Evolutionary conservation across 2,329 filamentous ascomycete species (phyloP).

Genomic region (Sordariomycetes sp.): DNA sequence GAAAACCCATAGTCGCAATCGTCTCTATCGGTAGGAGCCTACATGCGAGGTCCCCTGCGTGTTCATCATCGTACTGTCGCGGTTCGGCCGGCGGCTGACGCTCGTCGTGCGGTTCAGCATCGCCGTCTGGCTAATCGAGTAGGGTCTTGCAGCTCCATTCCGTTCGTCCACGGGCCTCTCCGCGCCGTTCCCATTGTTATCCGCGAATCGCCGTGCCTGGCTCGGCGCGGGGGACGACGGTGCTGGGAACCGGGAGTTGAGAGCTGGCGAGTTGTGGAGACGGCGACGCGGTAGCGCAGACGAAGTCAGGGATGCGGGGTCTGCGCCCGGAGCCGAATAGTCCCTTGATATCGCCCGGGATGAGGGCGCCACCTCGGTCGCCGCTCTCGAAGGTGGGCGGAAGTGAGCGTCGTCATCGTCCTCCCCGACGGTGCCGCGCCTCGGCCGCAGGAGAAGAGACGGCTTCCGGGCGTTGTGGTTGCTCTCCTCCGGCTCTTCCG

Average conservation of each 20-base stretch:
- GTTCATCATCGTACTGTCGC: constrained; percentile 29
- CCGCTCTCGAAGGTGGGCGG: constrained; percentile 46
- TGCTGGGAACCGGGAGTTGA: constrained; percentile 30
- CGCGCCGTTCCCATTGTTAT: constrained; percentile 11
- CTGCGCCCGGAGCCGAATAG: constrained; percentile 17
- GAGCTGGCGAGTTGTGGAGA: constrained; percentile 31
- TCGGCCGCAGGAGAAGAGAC: constrained; percentile 31
- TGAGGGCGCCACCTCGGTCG: constrained; percentile 37
- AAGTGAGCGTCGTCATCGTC: constrained; percentile 39
- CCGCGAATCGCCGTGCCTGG: constrained; percentile 7
- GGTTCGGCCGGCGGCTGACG: constrained; percentile 26
- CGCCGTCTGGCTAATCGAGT: constrained; percentile 30
- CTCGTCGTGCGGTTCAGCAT: constrained; percentile 33
- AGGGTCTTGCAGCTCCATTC: constrained; percentile 23
- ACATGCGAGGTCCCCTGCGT: constrained; percentile 9
- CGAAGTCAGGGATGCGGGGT: constrained; percentile 21
- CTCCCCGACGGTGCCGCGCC: constrained; percentile 33
- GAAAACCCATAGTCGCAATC: neutral
- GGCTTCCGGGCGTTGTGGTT: constrained; percentile 22
- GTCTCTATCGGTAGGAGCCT: neutral
- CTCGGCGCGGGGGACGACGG: constrained; percentile 5
- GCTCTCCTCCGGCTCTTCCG: constrained; percentile 36
- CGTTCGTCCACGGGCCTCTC: constrained; percentile 29
- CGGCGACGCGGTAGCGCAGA: constrained; percentile 43
- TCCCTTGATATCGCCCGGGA: constrained; percentile 23